These are phyloP conservation scores for Penstemon eatonii DNA, from an alignment of 257 asterid species.

Conservation along the genomic window DNA sequence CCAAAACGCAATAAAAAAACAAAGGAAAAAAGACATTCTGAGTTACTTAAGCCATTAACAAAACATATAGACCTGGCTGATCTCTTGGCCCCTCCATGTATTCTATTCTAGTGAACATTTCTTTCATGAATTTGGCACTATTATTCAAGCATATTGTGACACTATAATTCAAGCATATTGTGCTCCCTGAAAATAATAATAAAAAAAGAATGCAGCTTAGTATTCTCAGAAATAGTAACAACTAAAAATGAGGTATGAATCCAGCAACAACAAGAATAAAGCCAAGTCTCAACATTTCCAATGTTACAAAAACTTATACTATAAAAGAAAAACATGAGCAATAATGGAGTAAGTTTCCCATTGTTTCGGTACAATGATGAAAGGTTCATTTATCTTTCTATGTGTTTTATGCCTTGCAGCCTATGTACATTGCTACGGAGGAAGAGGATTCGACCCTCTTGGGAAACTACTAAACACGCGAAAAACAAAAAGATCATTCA, in stretches of 20 bases:
- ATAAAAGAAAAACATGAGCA: slow-evolving; percentile 9
- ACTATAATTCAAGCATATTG: slow-evolving; percentile 4
- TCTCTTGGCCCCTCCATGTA: slow-evolving; percentile 12
- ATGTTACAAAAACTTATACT: not conserved
- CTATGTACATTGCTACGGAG: slow-evolving; percentile 33
- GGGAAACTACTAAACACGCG: slow-evolving; percentile 17
- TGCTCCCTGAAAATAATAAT: not conserved
- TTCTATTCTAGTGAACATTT: not conserved
- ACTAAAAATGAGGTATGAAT: not conserved
- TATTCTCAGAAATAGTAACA: slow-evolving; percentile 19
- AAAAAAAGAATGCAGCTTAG: not conserved
- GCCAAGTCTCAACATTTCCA: not conserved
- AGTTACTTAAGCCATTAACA: not conserved
- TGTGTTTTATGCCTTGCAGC: slow-evolving; percentile 32
- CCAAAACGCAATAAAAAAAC: not conserved
- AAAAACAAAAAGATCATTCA: slow-evolving; percentile 8
- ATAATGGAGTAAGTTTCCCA: not conserved
- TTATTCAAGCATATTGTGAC: not conserved
- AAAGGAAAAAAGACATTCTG: not conserved
- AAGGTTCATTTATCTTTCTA: slow-evolving; percentile 20
- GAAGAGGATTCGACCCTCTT: slow-evolving; percentile 34
- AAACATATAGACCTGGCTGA: slow-evolving; percentile 18
- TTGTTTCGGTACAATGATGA: slow-evolving; percentile 31
- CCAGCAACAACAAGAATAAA: not conserved
- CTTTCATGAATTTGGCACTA: not conserved